These are phyloP conservation scores for Arctium lappa DNA, from an alignment of 129 eudicot genomes.

Conservation along the genomic window DNA sequence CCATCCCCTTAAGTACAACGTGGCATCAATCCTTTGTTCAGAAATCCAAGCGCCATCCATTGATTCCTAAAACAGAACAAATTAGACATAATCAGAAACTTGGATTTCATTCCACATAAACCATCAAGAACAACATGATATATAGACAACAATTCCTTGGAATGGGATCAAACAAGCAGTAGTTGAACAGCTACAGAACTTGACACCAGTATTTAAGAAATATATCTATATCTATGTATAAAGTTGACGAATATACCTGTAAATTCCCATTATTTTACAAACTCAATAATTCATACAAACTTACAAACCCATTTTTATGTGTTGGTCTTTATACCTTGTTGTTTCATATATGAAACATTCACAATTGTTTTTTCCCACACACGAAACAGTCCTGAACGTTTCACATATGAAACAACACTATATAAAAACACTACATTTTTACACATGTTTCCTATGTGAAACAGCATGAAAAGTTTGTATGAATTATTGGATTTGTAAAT, in stretches of 20 bases:
- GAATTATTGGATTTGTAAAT: background rate
- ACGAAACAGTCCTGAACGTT: background rate
- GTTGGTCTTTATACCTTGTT: background rate
- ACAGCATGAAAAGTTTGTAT: background rate
- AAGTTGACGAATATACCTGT: background rate
- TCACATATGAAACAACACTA: background rate
- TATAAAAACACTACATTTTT: background rate
- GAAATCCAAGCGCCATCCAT: constrained; percentile 12
- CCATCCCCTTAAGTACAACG: constrained; percentile 6
- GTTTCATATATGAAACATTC: background rate
- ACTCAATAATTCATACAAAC: background rate
- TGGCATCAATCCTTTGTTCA: constrained; percentile 10
- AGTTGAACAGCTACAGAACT: no score
- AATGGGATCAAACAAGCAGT: no score
- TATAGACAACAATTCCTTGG: no score
- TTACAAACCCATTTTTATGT: background rate
- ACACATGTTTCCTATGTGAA: background rate
- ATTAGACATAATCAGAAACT: constrained; percentile 6
- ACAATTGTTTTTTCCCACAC: background rate
- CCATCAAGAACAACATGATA: background rate
- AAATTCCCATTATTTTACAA: background rate
- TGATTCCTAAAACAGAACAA: constrained; percentile 22
- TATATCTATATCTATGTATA: no score
- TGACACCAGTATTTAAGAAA: no score
- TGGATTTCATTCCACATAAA: background rate